A percentile compares a stretch with the other conserved stretches of the same genome.
Evolutionary conservation across 257 asterid species (phyloP).

Genomic region (Gynochthodes officinalis): DNA sequence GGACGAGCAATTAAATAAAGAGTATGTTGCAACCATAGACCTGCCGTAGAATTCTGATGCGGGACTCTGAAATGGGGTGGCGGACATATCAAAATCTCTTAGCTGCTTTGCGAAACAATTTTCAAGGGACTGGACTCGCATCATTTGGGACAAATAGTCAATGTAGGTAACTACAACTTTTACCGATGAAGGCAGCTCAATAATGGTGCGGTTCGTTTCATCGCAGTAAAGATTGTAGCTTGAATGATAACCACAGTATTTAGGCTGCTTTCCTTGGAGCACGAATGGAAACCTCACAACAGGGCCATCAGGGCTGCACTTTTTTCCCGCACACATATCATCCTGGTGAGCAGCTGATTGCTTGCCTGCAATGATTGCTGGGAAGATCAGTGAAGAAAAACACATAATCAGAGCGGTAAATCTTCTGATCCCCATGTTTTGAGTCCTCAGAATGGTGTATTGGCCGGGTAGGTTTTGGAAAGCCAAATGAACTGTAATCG

Average conservation of each 20-base stretch:
- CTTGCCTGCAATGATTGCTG: background rate
- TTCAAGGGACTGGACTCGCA: background rate
- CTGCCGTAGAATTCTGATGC: no score
- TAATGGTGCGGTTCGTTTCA: background rate
- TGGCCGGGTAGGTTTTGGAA: no score
- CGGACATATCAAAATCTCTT: constrained; percentile 6
- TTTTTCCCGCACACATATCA: background rate
- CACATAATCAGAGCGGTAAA: no score
- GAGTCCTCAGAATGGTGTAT: no score
- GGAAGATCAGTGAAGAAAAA: no score
- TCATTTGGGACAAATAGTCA: background rate
- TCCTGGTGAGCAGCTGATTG: background rate
- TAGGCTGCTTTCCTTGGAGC: background rate
- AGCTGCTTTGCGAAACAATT: constrained; percentile 5
- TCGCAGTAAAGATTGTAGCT: constrained; percentile 2
- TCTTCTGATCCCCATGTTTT: no score
- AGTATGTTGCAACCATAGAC: no score
- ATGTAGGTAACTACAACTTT: background rate
- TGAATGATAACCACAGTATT: constrained; percentile 12
- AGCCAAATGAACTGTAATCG: no score
- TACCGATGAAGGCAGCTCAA: constrained; percentile 7
- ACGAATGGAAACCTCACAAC: constrained; percentile 6
- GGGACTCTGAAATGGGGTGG: constrained; percentile 3
- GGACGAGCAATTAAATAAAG: constrained; percentile 1
- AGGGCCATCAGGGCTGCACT: constrained; percentile 10